Base-by-base conservation (phyloP, 2,329 filamentous ascomycete genomes). In the Exophiala sp. region DNA sequence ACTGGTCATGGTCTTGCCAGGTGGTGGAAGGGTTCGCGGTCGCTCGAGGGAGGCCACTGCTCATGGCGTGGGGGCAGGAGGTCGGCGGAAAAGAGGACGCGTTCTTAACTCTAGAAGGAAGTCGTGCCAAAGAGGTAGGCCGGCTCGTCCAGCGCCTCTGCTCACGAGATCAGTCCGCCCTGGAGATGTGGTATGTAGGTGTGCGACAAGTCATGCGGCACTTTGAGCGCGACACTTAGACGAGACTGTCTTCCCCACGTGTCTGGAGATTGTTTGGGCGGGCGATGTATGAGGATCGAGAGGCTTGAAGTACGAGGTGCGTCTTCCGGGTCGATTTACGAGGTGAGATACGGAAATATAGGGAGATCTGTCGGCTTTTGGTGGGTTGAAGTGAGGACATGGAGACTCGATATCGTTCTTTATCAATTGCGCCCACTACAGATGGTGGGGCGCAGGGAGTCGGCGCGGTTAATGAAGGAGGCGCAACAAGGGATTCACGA, bases 131-230 rank as follows among this genome's bases (percentile, higher is more conserved):
- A n/a, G 50, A 50, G 23, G 39, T 34, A 24, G 8, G 48, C 37
- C 21, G 40, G 8, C 13, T 21, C 8, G 5, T 27, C 16, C 32
- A 39, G 16, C 19, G 34, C 23, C 9, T 14, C 30, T 19, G 24
- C 22, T n/a, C 18, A 32, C 23, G 50, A 48, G 50, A 43, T 50
- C 46, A 48, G 46, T 40, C 49, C 49, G 38, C 35, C 41, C 44
- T 43, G 30, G 44, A 34, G 22, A 30, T 24, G 18, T 45, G 47
- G 46, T 45, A 45, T 49, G 49, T 37, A 29, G 34, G 41, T 40
- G 50, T 53, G 48, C 41, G 44, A 51, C 53, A 39, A 56, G 54
- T 56, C 54, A 56, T 56, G 54, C 54, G 52, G 53, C 47, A 50
- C 46, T 44, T 32, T 27, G 35, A 46, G 24, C 48, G 42, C 52